Conservation (phyloP, 495 filamentous ascomycete species). For the Aspergillus steynii region DNA sequence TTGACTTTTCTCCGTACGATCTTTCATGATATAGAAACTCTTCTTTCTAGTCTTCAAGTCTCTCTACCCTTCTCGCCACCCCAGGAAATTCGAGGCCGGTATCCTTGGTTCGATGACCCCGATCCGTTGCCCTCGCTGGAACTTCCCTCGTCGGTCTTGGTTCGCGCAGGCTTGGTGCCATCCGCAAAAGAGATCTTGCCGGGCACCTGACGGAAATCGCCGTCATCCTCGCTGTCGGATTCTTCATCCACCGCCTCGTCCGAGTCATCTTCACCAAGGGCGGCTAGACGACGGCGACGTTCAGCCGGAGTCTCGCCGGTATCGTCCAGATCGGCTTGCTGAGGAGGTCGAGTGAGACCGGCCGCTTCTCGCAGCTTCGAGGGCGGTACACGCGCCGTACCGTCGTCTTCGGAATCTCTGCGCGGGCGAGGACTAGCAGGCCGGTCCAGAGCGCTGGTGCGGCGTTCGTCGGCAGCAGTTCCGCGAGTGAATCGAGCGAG, state of each 20-base stretch:
- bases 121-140: slow-evolving; percentile 16
- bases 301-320: slow-evolving; percentile 80
- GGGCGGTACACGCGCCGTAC: slow-evolving; percentile 55
- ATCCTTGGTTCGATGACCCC: slow-evolving; percentile 10
- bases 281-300: slow-evolving; percentile 77
- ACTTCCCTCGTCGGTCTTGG: slow-evolving; percentile 9
- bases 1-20: too few species aligned
- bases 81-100: slow-evolving; percentile 25
- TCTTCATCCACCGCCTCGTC: slow-evolving; percentile 24
- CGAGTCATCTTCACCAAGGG: slow-evolving; percentile 71
- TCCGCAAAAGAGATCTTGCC: slow-evolving; percentile 39
- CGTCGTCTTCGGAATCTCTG: slow-evolving; percentile 59
- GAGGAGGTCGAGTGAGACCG: slow-evolving; percentile 27
- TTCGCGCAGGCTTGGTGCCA: slow-evolving; percentile 23
- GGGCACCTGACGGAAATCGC: slow-evolving; percentile 19
- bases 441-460: slow-evolving; percentile 36
- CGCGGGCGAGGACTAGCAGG: slow-evolving; percentile 32
- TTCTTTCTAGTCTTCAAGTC: slow-evolving; percentile 2
- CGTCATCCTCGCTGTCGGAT: slow-evolving; percentile 35
- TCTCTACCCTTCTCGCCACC: slow-evolving; percentile 33
- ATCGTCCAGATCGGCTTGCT: slow-evolving; percentile 39
- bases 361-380: slow-evolving; percentile 40
- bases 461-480: slow-evolving; percentile 52
- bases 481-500: slow-evolving; percentile 44
- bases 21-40: too few species aligned